Base-by-base conservation (phyloP, 2,329 filamentous ascomycete genomes). In the Xylaria sp. region DNA sequence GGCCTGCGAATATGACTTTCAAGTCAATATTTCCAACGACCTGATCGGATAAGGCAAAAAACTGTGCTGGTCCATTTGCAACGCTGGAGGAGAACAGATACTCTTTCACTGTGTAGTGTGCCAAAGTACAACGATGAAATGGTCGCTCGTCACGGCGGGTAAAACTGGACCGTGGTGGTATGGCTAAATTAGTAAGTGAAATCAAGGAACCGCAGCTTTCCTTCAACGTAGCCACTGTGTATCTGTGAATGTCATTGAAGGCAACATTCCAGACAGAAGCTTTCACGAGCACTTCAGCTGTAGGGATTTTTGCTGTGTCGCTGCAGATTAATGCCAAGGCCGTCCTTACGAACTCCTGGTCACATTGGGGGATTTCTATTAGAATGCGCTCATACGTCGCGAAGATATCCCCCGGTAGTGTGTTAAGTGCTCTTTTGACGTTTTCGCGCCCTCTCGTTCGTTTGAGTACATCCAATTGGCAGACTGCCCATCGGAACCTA, bases 401-500 rank as follows among this genome's bases (percentile, higher is more conserved):
- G 38, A 77, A 77, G 3, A 77, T 56, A 10, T 74, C 74, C 2
- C 67, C 42, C 2, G 74, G 75, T 7, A 77, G 63, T 42, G 66
- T 56, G 0, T 28, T 17, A 6, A 77, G 63, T n/a, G 72, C 58
- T 9, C 60, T 13, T 4, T 49, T n/a, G 23, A 76, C 70, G 17
- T 17, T 44, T 3, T 67, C 51, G 23, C 46, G 38, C 17, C 71
- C 64, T 44, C 63, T 57, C 28, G 64, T 49, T 48, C 70, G 65
- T 40, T 73, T 72, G 36, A 77, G 57, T 5, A 74, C 70, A 57
- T 77, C 74, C 7, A 77, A 68, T 49, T 77, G 74, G 46, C 75
- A 76, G 23, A 71, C 69, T 5, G 74, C 75, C 74, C 74, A 77
- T 53, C 75, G 75, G 15, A 76, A 77, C 75, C 74, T 77, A 15